Evolutionary conservation across 352 stramenopile species (phyloP).

Genomic region (Peronosclerospora sorghi): DNA sequence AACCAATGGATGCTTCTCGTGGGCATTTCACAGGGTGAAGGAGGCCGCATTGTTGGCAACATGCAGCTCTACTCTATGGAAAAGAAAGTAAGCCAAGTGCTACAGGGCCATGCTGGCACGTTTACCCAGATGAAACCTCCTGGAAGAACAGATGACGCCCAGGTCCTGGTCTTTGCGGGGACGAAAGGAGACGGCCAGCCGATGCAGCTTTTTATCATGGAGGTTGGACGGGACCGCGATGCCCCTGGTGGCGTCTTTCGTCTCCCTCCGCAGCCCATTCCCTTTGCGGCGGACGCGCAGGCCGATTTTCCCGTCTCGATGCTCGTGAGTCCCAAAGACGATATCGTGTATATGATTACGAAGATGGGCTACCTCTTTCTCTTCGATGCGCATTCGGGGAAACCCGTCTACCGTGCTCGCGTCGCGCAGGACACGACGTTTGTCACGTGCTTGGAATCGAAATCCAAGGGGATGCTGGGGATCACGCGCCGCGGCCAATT

Average conservation of each 20-base stretch:
- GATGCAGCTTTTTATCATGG: slow-evolving; percentile 95
- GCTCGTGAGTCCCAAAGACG: slow-evolving; percentile 83
- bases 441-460: slow-evolving; percentile 85
- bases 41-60: slow-evolving; percentile 91
- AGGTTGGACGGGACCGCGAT: slow-evolving; percentile 95
- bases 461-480: slow-evolving; percentile 94
- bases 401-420: slow-evolving; percentile 95
- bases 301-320: slow-evolving; percentile 99
- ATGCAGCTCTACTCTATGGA: slow-evolving; percentile 99
- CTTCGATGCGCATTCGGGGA: slow-evolving; percentile 98
- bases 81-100: slow-evolving; percentile 97
- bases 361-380: slow-evolving; percentile 99
- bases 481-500: slow-evolving; percentile 96
- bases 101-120: slow-evolving; percentile 93
- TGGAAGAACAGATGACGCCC: slow-evolving; percentile 86
- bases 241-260: slow-evolving; percentile 92
- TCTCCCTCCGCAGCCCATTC: slow-evolving; percentile 89
- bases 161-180: slow-evolving; percentile 81
- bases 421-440: slow-evolving; percentile 98
- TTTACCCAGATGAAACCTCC: slow-evolving; percentile 95
- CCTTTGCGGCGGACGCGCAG: slow-evolving; percentile 91
- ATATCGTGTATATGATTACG: slow-evolving; percentile 98
- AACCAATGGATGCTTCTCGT: slow-evolving; percentile 98
- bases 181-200: slow-evolving; percentile 67
- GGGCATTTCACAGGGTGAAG: slow-evolving; percentile 92